These are phyloP conservation scores for Mortierella hygrophila DNA, from an alignment of 192 early-diverging fungal genomes.

Conservation along the genomic window DNA sequence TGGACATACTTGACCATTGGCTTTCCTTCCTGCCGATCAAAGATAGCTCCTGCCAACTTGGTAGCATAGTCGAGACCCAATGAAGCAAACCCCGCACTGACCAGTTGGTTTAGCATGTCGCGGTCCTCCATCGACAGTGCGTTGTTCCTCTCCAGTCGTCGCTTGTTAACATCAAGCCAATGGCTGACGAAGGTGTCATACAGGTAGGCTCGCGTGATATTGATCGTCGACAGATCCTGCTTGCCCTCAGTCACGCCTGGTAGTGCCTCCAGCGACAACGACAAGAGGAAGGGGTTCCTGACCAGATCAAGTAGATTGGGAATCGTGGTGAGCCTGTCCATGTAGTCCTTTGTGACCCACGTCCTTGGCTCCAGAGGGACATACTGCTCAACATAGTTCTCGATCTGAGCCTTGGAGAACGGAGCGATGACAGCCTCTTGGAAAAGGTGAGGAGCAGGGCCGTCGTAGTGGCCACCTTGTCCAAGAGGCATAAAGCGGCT, in stretches of 20 bases:
- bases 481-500: too few species aligned
- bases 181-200: background rate
- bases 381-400: too few species aligned
- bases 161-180: background rate
- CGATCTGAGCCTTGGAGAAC: too few species aligned
- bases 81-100: background rate
- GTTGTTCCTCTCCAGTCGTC: background rate
- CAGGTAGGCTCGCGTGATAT: background rate
- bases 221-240: background rate
- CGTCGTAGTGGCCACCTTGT: too few species aligned
- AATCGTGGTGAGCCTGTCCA: background rate
- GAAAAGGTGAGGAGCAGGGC: too few species aligned
- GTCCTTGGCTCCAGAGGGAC: background rate
- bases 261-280: background rate
- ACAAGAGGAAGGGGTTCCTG: background rate
- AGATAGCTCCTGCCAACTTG: background rate
- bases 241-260: background rate
- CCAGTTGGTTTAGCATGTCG: background rate
- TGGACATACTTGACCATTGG: slow-evolving; percentile 11
- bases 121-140: background rate
- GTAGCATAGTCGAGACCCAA: background rate
- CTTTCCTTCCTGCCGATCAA: background rate
- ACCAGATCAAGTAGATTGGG: background rate
- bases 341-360: background rate
- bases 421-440: too few species aligned